Percentiles rank a stretch among this genome's conserved stretches.
These are phyloP conservation scores for Asterionellopsis glacialis DNA, from an alignment of 108 stramenopile species.

Conservation along the genomic window DNA sequence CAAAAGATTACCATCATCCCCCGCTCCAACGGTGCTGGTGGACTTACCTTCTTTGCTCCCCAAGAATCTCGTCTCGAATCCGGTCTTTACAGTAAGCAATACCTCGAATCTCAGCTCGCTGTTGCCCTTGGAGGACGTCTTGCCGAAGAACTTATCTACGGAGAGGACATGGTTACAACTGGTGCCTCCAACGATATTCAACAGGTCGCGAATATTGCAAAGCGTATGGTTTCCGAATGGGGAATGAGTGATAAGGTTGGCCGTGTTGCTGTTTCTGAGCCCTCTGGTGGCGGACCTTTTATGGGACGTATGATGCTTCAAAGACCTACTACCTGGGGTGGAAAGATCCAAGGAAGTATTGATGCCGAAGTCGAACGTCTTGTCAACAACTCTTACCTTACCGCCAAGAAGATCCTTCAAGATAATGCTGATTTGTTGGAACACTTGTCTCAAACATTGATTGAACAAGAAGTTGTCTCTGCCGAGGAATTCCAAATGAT, in stretches of 20 bases:
- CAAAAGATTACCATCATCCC: conserved; percentile 98
- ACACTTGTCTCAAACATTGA: conserved; percentile 66
- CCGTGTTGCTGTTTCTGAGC: conserved; percentile 76
- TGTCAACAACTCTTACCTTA: conserved; percentile 87
- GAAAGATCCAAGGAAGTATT: conserved; percentile 62
- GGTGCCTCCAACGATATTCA: conserved; percentile 97
- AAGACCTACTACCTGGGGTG: conserved; percentile 71
- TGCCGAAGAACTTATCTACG: conserved; percentile 96
- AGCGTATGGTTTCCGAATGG: conserved; percentile 95
- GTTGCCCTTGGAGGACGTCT: conserved; percentile 96
- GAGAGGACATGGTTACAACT: conserved; percentile 92
- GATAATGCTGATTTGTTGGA: conserved; percentile 85
- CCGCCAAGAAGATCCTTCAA: conserved; percentile 79
- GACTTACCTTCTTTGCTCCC: conserved; percentile 94
- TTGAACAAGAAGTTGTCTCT: conserved; percentile 91
- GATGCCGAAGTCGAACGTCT: conserved; percentile 92
- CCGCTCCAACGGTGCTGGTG: conserved; percentile 88
- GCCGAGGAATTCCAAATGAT: conserved; percentile 94
- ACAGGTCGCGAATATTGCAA: conserved; percentile 91
- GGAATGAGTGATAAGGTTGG: conserved; percentile 95
- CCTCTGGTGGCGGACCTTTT: conserved; percentile 56
- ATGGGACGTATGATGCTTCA: conserved; percentile 69
- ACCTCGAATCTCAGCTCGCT: conserved; percentile 89
- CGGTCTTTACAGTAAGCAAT: conserved; percentile 89
- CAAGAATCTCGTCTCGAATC: conserved; percentile 88